Base-by-base conservation (phyloP, 805 yeast genomes). In the Lachancea lanzarotensis region DNA sequence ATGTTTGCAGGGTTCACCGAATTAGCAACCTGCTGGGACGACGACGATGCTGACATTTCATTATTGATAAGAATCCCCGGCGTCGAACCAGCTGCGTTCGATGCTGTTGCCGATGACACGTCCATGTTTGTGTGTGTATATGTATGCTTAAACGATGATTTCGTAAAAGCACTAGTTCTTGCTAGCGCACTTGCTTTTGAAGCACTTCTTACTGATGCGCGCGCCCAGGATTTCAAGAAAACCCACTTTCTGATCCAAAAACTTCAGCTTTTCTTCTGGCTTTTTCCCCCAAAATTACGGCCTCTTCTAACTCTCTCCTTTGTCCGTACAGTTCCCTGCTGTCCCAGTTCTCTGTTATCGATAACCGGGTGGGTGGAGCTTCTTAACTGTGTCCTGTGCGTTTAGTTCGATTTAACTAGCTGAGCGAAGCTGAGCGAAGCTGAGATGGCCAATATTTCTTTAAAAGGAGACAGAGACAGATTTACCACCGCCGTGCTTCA, bases 1-100 rank as follows among this genome's bases (percentile, higher is more conserved):
- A 55, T 48, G 34, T 54, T 54, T 18, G 51, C 35, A 6, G 53
- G 46, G 10, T 16, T 34, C 19, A 45, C 41, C 42, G 52, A 13
- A 49, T 46, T 10, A 38, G 54, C 45, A 11, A 31, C 40, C 30
- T 42, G 47, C 36, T 31, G 35, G 16, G 47, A 16, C 20, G 43
- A 34, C 31, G 40, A 35, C 20, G 43, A 22, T 22, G 25, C 25
- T 22, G 25, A 39, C 17, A 38, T 22, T 40, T 44, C 38, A 32
- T 20, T 44, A 29, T 44, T 44, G 34, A 47, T 47, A 26, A 41
- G 44, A 30, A 47, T 47, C 18, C 51, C 51, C 15, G 48, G 51
- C 10, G 45, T 46, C 18, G 51, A 34, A 12, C 35, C 45, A 15
- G 38, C 38, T 18, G 48, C 29, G 12, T 44, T 33, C 30, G 47